Conservation (phyloP, 2,329 filamentous ascomycete genomes). For the Teratosphaeria nubilosa region DNA sequence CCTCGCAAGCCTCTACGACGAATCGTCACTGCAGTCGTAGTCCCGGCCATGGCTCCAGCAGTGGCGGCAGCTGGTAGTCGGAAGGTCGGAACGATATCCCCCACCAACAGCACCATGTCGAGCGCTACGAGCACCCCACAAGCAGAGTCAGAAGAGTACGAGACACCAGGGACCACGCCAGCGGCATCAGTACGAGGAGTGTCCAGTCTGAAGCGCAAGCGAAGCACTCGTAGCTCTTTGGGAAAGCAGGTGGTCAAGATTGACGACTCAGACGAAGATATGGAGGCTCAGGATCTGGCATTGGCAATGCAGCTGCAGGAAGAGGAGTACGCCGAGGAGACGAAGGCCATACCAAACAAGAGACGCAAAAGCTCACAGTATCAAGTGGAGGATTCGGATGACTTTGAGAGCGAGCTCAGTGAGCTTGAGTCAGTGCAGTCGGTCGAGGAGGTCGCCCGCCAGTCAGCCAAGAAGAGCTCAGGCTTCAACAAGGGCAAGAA, state of each 20-base stretch:
- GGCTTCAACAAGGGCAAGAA: slow-evolving; percentile 10
- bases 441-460: slow-evolving; percentile 6
- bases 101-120: slow-evolving; percentile 7
- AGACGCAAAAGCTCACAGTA: slow-evolving; percentile 12
- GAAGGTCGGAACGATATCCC: slow-evolving; percentile 2
- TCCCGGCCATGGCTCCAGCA: slow-evolving; percentile 8
- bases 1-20: neutral
- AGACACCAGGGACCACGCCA: slow-evolving; percentile 55
- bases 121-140: slow-evolving; percentile 19
- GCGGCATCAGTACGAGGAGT: slow-evolving; percentile 31
- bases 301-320: slow-evolving; percentile 25
- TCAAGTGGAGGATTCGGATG: slow-evolving; percentile 21
- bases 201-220: slow-evolving; percentile 22
- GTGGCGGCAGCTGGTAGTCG: neutral
- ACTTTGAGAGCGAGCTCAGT: slow-evolving; percentile 20
- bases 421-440: slow-evolving; percentile 20
- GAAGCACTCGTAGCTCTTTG: slow-evolving; percentile 12
- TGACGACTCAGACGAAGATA: slow-evolving; percentile 17
- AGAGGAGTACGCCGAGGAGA: slow-evolving; percentile 23
- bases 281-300: slow-evolving; percentile 18
- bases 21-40: slow-evolving; percentile 5
- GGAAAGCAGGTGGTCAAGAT: slow-evolving; percentile 14
- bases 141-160: slow-evolving; percentile 42
- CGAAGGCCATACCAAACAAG: slow-evolving; percentile 15
- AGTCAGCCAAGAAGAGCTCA: slow-evolving; percentile 1